Evolutionary conservation across 257 asterid genomes (phyloP), one percentile per base, ranked within the genome.

Genomic region (Scutellaria galericulata): DNA sequence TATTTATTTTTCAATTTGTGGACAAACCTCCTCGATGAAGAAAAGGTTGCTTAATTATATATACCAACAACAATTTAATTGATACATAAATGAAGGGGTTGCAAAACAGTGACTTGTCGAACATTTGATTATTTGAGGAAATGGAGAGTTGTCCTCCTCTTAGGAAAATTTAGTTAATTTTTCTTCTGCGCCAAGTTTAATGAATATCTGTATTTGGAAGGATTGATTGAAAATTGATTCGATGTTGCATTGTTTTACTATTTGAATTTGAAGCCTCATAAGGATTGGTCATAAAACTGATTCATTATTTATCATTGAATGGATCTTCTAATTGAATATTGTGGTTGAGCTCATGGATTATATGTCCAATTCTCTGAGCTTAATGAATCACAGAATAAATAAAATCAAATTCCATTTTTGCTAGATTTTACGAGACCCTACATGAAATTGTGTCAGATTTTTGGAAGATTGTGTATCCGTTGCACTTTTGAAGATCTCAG

Each of bases 401-500:
- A 56, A 10, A 2, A 8, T 39, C 0, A 41, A 39, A 6, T 27
- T 63, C 27, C 45, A 4, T 1, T 20, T 52, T 22, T 31, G 27
- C n/a, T 20, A 9, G 27, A 60, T 48, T 59, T 15, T 8, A 11
- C 47, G 14, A 13, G 40, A 18, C 10, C 44, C 31, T 31, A 15
- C 22, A 69, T 54, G 65, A 71, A 35, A 40, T n/a, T 57, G 14
- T 15, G 5, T 3, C 47, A 5, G 66, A 35, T 63, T 31, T 5
- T 53, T 7, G 35, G 22, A 20, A 40, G 5, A 20, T 5, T 11
- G 72, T n/a, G 24, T 39, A 15, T 52, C 62, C 8, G 42, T 72
- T 70, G 13, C 75, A 69, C 5, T 67, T 73, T 18, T 39, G 57
- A 53, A 80, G 84, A 61, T 13, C 8, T 57, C 52, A 13, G 51